Base-by-base conservation (phyloP, 441 rosid species). In the Gossypium trilobum region DNA sequence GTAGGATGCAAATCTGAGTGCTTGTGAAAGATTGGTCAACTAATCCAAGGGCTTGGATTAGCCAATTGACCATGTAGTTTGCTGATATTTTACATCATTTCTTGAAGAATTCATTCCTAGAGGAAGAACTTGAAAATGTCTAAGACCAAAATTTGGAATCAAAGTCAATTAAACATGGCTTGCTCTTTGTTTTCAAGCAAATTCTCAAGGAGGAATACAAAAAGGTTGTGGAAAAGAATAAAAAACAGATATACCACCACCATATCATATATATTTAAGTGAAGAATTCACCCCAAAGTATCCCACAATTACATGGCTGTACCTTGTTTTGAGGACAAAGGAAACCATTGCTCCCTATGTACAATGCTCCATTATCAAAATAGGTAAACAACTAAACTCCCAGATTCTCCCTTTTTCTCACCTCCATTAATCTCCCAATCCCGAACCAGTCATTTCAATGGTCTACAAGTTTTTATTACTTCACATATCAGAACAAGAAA, bases 261-360 rank as follows among this genome's bases (percentile, higher is more conserved):
- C 36, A 78, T 69, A 74, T 61, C 75, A 75, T 70, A 73, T 68
- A 72, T 68, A 72, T 63, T 52, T 51, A 75, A 66, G 46, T 42
- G 69, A 75, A 76, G 72, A 85, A 80, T 81, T 73, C 79, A 79
- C 31, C 75, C 84, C 80, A 70, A 4, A 72, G 73, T 77, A 72
- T 78, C 71, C 84, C 82, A 78, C 83, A 78, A 69, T 79, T 76
- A 74, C 81, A 80, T 54, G 50, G 75, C 75, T 78, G 78, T 85
- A 75, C 79, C 42, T 58, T 36, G 60, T 61, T 20, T 57, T 23
- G 7, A 36, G 31, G 55, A 51, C 51, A 31, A 66, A 64, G 66
- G 61, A 54, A 73, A 63, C 51, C 71, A 65, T 64, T 54, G 74
- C 77, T 74, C 73, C 73, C 57, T 68, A 68, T 79, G 57, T 77